A percentile compares a stretch with the other conserved stretches of the same genome.
Evolutionary conservation across 2,329 filamentous ascomycete species (phyloP).

Genomic region (Monilinia vaccinii-corymbosi): DNA sequence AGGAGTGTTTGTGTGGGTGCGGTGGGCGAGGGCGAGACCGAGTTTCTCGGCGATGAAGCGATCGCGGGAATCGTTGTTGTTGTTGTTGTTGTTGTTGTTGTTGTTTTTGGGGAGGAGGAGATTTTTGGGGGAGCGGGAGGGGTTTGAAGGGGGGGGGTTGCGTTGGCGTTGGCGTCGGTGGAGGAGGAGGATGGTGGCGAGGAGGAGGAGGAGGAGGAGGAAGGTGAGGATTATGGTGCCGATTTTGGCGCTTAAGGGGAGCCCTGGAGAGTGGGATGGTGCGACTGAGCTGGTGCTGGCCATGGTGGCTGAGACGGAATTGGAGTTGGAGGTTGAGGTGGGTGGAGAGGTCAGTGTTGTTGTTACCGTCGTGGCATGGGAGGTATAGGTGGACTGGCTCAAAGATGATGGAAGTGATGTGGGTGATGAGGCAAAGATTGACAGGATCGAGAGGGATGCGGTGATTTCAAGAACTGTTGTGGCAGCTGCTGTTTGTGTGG

Average conservation of each 20-base stretch:
- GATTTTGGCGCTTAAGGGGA: slow-evolving; percentile 6
- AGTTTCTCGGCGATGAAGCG: not conserved
- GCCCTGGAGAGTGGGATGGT: not conserved
- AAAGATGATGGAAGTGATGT: no score
- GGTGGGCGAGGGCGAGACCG: not conserved
- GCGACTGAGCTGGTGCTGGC: no score
- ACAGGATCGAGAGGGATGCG: no score
- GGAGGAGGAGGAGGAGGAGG: not conserved
- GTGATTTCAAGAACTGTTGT: no score
- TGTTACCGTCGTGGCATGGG: no score
- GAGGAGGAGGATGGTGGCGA: not conserved
- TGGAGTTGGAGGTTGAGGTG: not conserved
- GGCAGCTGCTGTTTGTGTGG: no score
- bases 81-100: no score
- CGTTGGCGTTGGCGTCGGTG: slow-evolving; percentile 1
- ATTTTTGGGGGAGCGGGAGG: slow-evolving; percentile 8
- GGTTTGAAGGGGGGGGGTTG: not conserved
- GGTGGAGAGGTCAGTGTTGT: not conserved
- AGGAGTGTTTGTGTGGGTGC: slow-evolving; percentile 1
- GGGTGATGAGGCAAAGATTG: no score
- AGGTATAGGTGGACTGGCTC: no score
- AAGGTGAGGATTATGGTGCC: not conserved
- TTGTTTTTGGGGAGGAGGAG: not conserved
- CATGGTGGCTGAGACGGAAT: no score
- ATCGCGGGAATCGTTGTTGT: not conserved